phyloP scores from a whole-genome alignment of 768 basidiomycete species.

The Leccinum incarnatum region DNA sequence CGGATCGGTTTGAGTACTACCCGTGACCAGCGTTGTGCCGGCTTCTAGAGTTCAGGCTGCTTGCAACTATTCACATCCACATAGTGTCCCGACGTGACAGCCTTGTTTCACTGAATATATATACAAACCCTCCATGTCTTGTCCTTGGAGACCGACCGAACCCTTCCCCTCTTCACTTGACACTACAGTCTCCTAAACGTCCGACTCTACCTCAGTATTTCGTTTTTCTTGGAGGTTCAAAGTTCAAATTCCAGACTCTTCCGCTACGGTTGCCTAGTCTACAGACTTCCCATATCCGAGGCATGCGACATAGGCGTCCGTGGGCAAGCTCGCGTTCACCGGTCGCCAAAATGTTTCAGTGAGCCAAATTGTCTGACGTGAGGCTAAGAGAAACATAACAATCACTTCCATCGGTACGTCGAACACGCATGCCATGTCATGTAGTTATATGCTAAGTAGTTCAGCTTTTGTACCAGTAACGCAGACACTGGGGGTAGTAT shows the following conservation, averaged over 20 bases:
- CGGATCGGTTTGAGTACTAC: too few species aligned
- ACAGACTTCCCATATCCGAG: neutral
- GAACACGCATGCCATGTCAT: neutral
- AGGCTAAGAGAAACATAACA: neutral
- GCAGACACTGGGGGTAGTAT: neutral
- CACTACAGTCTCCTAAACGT: neutral
- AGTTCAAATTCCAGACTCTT: neutral
- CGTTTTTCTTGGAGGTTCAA: neutral
- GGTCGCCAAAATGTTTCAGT: neutral
- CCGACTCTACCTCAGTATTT: neutral
- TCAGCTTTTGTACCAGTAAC: neutral
- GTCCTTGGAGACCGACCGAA: neutral
- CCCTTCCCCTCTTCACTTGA: neutral
- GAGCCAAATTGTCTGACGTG: neutral
- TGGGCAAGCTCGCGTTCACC: neutral
- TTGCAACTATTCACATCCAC: constrained; percentile 14
- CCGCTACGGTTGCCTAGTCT: neutral
- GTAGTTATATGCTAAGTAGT: neutral
- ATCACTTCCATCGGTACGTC: neutral
- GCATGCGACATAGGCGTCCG: neutral
- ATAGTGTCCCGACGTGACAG: constrained; percentile 6
- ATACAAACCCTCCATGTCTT: constrained; percentile 5
- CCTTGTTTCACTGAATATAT: constrained; percentile 8
- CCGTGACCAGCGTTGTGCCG: too few species aligned
- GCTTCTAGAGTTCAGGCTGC: too few species aligned